phyloP scores from a whole-genome alignment of 306 rosid species.

The Coriaria nepalensis region DNA sequence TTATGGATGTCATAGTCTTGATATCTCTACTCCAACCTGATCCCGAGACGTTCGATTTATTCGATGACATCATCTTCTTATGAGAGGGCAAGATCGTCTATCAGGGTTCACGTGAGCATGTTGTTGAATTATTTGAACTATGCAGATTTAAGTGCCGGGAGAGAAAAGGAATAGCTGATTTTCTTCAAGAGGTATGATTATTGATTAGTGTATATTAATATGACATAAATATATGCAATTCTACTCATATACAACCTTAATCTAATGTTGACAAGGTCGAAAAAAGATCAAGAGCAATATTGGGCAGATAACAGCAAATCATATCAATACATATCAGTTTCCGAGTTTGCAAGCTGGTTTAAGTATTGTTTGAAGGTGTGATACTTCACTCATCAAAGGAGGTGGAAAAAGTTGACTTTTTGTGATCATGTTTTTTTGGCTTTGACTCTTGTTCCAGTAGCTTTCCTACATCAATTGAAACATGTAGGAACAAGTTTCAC shows the following conservation, averaged over 20 bases:
- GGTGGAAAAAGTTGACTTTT: too few species aligned
- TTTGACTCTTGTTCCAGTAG: too few species aligned
- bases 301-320: slow-evolving; percentile 43
- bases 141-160: slow-evolving; percentile 72
- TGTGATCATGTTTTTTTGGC: too few species aligned
- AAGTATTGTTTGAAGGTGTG: too few species aligned
- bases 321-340: slow-evolving; percentile 36
- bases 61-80: slow-evolving; percentile 58
- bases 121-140: slow-evolving; percentile 42
- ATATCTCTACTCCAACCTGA: slow-evolving; percentile 87
- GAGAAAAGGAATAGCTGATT: slow-evolving; percentile 84
- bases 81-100: slow-evolving; percentile 70
- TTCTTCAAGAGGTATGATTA: slow-evolving; percentile 60
- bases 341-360: slow-evolving; percentile 46
- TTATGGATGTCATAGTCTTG: slow-evolving; percentile 51
- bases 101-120: slow-evolving; percentile 52
- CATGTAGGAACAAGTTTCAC: too few species aligned
- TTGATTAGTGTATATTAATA: not conserved
- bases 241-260: not conserved
- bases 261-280: slow-evolving; percentile 39
- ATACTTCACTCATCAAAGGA: too few species aligned
- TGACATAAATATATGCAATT: not conserved
- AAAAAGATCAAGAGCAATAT: slow-evolving; percentile 78
- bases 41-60: slow-evolving; percentile 73
- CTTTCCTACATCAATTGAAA: too few species aligned